phyloP scores from a whole-genome alignment of 75 land plant genomes.

The Cryptomeria japonica region DNA sequence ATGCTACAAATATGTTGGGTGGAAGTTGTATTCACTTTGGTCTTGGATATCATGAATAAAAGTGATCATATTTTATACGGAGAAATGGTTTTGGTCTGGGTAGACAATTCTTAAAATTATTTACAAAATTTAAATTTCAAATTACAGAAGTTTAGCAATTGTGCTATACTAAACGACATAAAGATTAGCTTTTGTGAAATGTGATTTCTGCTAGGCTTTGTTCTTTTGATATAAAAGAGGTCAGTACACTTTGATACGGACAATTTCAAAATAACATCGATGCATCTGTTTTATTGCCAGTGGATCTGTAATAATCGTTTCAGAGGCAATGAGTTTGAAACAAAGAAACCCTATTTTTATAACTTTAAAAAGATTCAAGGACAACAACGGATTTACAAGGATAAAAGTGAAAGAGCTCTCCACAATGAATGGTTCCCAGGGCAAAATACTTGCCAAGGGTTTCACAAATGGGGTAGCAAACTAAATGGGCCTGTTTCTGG shows the following conservation, averaged over 20 bases:
- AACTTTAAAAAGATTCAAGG: background rate
- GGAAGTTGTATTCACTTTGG: slow-evolving; percentile 1
- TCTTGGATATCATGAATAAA: slow-evolving; percentile 1
- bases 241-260: background rate
- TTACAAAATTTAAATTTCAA: background rate
- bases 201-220: background rate
- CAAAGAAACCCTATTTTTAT: background rate
- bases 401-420: background rate
- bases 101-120: background rate
- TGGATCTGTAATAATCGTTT: background rate
- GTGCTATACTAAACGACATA: background rate
- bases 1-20: background rate
- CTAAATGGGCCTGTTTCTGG: no score
- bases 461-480: no score
- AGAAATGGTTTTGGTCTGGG: background rate
- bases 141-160: background rate
- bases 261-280: background rate
- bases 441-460: background rate
- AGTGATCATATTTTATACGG: background rate
- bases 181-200: background rate
- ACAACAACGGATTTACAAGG: background rate
- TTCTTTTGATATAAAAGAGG: background rate
- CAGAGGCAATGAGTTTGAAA: background rate
- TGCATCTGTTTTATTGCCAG: background rate
- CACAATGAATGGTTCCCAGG: background rate